These are phyloP conservation scores for Letharia lupina DNA, from an alignment of 495 filamentous ascomycete genomes.

Conservation along the genomic window DNA sequence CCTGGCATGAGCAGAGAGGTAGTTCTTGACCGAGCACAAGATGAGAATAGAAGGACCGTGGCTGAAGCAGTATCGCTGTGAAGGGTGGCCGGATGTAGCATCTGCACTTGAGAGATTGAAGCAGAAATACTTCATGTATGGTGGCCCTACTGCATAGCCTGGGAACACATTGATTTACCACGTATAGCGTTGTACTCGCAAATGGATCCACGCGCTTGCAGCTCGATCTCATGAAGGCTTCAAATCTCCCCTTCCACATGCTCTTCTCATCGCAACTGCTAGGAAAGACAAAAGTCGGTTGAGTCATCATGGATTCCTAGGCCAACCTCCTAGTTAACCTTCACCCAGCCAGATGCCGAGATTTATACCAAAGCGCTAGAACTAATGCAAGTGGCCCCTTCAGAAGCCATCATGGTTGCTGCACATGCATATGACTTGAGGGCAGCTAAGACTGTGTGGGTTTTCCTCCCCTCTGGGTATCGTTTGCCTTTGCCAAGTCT, in stretches of 20 bases:
- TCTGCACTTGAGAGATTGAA: slow-evolving; percentile 11
- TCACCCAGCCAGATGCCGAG: slow-evolving; percentile 40
- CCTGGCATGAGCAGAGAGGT: slow-evolving; percentile 18
- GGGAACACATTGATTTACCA: neutral
- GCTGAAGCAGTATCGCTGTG: slow-evolving; percentile 5
- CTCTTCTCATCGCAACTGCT: slow-evolving; percentile 46
- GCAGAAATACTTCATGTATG: slow-evolving; percentile 12
- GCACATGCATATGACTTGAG: slow-evolving; percentile 48
- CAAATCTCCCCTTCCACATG: slow-evolving; percentile 42
- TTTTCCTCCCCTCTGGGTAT: neutral
- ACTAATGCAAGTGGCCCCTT: slow-evolving; percentile 35
- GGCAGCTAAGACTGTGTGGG: slow-evolving; percentile 33
- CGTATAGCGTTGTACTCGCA: slow-evolving; percentile 36
- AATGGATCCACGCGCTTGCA: slow-evolving; percentile 49
- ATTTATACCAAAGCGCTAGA: slow-evolving; percentile 39
- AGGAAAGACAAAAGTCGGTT: slow-evolving; percentile 24
- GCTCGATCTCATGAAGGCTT: slow-evolving; percentile 42
- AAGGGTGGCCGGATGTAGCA: slow-evolving; percentile 14
- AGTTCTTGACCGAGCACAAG: slow-evolving; percentile 18
- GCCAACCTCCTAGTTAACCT: neutral
- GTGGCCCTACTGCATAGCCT: neutral
- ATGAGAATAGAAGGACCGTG: neutral
- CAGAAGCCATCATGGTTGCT: slow-evolving; percentile 45
- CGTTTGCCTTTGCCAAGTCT: neutral
- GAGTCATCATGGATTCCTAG: neutral